phyloP scores from a whole-genome alignment of 2,329 filamentous ascomycete species.

The Neofusicoccum ribis region DNA sequence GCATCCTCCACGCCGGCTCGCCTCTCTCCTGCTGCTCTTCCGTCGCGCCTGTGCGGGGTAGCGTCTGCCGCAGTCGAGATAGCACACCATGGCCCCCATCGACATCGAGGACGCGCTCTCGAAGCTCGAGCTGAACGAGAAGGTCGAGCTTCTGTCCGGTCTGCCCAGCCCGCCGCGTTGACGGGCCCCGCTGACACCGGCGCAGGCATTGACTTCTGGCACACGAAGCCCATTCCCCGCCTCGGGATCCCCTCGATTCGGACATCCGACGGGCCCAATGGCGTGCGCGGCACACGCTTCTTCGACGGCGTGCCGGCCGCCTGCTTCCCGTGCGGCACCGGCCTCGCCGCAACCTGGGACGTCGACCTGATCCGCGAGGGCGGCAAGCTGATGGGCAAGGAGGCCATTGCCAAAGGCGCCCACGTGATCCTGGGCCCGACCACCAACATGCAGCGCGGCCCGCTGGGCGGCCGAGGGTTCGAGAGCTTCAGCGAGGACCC shows the following conservation, averaged over 20 bases:
- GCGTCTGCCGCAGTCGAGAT: not conserved
- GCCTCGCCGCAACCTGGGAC: slow-evolving; percentile 72
- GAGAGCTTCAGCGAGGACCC: slow-evolving; percentile 72
- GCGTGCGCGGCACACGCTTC: slow-evolving; percentile 63
- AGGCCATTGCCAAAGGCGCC: slow-evolving; percentile 70
- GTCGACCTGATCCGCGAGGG: slow-evolving; percentile 66
- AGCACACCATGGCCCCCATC: slow-evolving; percentile 4
- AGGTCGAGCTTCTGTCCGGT: slow-evolving; percentile 22
- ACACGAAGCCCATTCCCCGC: slow-evolving; percentile 60
- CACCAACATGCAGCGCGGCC: slow-evolving; percentile 77
- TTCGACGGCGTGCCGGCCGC: slow-evolving; percentile 66
- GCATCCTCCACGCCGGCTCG: not conserved
- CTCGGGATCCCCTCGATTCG: slow-evolving; percentile 64
- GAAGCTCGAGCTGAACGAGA: slow-evolving; percentile 20
- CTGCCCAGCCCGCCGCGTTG: no score
- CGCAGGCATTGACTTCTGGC: slow-evolving; percentile 65
- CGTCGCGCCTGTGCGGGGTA: not conserved
- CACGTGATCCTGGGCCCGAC: slow-evolving; percentile 74
- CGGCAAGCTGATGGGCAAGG: slow-evolving; percentile 67
- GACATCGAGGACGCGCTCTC: slow-evolving; percentile 13
- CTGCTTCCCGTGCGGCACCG: slow-evolving; percentile 74
- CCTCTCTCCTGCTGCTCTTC: not conserved
- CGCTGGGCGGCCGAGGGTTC: slow-evolving; percentile 77
- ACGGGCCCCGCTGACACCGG: not conserved
- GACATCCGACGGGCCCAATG: slow-evolving; percentile 68